Conservation (phyloP, 768 basidiomycete genomes). For the Boletus rubescentipes region DNA sequence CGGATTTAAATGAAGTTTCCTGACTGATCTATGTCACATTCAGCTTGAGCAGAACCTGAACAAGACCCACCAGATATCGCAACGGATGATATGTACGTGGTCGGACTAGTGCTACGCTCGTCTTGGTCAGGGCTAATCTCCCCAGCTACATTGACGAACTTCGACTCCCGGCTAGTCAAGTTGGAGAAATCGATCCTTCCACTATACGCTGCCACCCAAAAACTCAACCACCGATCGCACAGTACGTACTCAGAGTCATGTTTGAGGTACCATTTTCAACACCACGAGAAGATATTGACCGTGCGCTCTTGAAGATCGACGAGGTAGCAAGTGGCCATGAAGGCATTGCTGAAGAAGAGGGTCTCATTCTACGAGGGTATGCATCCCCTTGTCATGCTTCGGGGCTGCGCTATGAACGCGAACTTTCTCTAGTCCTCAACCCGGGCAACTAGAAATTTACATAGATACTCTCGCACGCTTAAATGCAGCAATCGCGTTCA, state of each 20-base stretch:
- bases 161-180: slow-evolving; percentile 77
- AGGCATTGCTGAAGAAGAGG: slow-evolving; percentile 75
- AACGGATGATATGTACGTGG: slow-evolving; percentile 79
- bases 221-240: slow-evolving; percentile 65
- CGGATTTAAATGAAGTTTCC: not conserved
- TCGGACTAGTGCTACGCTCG: not conserved
- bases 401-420: not conserved
- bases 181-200: slow-evolving; percentile 86
- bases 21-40: not conserved
- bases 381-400: slow-evolving; percentile 1
- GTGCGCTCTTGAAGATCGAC: slow-evolving; percentile 73
- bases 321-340: slow-evolving; percentile 75
- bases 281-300: slow-evolving; percentile 66
- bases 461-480: slow-evolving; percentile 73
- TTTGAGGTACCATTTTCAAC: not conserved
- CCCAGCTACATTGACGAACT: slow-evolving; percentile 78
- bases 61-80: slow-evolving; percentile 82
- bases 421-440: slow-evolving; percentile 55
- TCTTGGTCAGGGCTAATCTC: slow-evolving; percentile 25
- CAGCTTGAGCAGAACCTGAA: slow-evolving; percentile 86
- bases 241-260: slow-evolving; percentile 47
- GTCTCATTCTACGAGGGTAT: slow-evolving; percentile 75
- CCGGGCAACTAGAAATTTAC: slow-evolving; percentile 62
- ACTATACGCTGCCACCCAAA: slow-evolving; percentile 75
- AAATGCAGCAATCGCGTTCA: slow-evolving; percentile 79